phyloP scores from a whole-genome alignment of 2,329 filamentous ascomycete species.

The Metarhizium brunneum region DNA sequence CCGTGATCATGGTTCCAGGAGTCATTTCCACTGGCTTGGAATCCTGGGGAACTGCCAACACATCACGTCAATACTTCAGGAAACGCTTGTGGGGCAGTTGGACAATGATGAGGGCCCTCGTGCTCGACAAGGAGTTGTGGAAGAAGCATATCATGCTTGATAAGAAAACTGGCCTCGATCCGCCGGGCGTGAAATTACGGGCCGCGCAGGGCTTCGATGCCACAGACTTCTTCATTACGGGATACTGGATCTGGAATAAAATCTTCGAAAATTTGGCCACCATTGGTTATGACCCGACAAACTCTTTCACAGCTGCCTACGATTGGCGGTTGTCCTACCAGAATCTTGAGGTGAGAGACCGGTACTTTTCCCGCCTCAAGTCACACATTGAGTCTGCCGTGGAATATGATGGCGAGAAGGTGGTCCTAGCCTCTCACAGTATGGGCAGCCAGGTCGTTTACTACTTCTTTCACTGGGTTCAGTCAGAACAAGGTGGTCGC shows the following conservation, averaged over 20 bases:
- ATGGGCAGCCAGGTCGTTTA: slow-evolving; percentile 96
- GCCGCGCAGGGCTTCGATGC: slow-evolving; percentile 96
- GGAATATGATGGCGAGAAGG: slow-evolving; percentile 65
- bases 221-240: slow-evolving; percentile 85
- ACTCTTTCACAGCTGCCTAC: slow-evolving; percentile 61
- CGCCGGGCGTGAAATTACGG: slow-evolving; percentile 78
- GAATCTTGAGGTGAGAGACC: slow-evolving; percentile 83
- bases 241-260: slow-evolving; percentile 99
- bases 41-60: slow-evolving; percentile 86
- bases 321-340: slow-evolving; percentile 90
- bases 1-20: slow-evolving; percentile 93
- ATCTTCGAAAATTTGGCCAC: slow-evolving; percentile 95
- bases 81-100: slow-evolving; percentile 95
- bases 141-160: slow-evolving; percentile 97
- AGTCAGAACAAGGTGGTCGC: slow-evolving; percentile 65
- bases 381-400: slow-evolving; percentile 80
- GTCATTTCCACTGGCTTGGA: slow-evolving; percentile 96
- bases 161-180: slow-evolving; percentile 81
- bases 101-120: slow-evolving; percentile 96
- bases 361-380: slow-evolving; percentile 89
- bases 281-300: slow-evolving; percentile 86
- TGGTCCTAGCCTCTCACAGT: slow-evolving; percentile 82
- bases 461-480: slow-evolving; percentile 74
- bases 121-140: slow-evolving; percentile 89
- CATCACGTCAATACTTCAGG: slow-evolving; percentile 82